Conservation (phyloP, 768 basidiomycete genomes). For the Boletellus sp. region DNA sequence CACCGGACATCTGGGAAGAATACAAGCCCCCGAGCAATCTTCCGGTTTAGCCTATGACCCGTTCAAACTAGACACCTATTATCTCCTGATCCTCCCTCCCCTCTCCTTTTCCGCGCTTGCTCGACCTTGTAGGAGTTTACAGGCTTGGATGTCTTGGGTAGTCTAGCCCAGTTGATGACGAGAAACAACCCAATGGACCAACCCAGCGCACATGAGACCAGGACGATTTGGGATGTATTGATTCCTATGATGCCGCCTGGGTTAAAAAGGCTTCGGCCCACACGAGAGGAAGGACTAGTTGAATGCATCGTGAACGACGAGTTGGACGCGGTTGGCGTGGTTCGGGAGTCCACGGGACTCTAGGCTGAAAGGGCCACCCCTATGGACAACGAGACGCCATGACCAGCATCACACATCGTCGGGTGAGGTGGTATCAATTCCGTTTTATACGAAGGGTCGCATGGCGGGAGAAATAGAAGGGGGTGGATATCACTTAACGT, state of each 20-base stretch:
- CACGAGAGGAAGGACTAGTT: slow-evolving; percentile 6
- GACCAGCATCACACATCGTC: too few relatives aligned
- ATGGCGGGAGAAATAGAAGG: too few relatives aligned
- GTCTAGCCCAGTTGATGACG: slow-evolving; percentile 3
- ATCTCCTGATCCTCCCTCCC: not conserved
- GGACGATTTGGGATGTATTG: slow-evolving; percentile 3
- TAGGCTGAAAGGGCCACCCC: too few relatives aligned
- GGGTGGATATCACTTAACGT: too few relatives aligned
- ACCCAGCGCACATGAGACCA: not conserved
- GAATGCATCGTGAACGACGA: slow-evolving; percentile 14
- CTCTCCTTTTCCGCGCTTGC: not conserved
- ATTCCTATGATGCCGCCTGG: not conserved
- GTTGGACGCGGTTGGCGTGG: slow-evolving; percentile 7
- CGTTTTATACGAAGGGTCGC: too few relatives aligned
- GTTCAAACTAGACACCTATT: slow-evolving; percentile 30
- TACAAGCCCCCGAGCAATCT: slow-evolving; percentile 22
- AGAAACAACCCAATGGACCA: slow-evolving; percentile 3
- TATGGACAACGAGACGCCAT: too few relatives aligned
- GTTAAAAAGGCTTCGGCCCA: slow-evolving; percentile 9
- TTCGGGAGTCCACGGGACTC: not conserved
- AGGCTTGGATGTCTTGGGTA: not conserved
- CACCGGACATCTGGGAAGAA: slow-evolving; percentile 7
- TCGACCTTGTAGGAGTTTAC: slow-evolving; percentile 1
- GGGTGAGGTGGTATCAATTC: too few relatives aligned
- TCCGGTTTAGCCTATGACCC: slow-evolving; percentile 22